Evolutionary conservation across 1,284 basidiomycete species (phyloP).

Genomic region (Porogramme epimiltina): DNA sequence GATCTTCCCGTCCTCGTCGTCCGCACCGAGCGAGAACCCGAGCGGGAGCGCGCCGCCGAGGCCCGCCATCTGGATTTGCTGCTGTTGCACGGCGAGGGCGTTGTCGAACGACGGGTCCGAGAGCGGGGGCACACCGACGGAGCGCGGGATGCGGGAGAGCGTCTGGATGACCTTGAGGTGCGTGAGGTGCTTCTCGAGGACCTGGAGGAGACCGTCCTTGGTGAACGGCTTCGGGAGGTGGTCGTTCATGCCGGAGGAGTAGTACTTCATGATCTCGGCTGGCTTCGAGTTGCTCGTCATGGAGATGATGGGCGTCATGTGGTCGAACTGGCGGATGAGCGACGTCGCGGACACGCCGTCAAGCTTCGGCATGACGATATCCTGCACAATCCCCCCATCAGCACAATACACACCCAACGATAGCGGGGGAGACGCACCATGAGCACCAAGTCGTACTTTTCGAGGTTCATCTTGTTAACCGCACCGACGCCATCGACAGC

Average conservation of each 20-base stretch:
- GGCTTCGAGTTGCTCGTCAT: conserved; percentile 96
- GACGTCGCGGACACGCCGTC: conserved; percentile 91
- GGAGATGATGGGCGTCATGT: conserved; percentile 93
- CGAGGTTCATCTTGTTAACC: conserved; percentile 94
- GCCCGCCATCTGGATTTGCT: not conserved
- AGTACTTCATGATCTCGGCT: conserved; percentile 90
- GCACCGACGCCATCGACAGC: conserved; percentile 94
- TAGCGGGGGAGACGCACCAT: conserved; percentile 67
- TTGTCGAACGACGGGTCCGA: conserved; percentile 64
- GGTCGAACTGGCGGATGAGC: conserved; percentile 92
- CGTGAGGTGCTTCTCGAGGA: conserved; percentile 96
- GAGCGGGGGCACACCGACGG: conserved; percentile 72
- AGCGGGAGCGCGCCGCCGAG: conserved; percentile 10
- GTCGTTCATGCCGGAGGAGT: conserved; percentile 94
- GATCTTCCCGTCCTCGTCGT: conserved; percentile 56
- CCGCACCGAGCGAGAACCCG: conserved; percentile 35
- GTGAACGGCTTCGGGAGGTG: conserved; percentile 97
- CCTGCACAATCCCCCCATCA: conserved; percentile 44
- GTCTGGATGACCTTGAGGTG: conserved; percentile 91
- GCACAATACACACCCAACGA: not conserved
- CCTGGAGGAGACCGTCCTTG: conserved; percentile 85
- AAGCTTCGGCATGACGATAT: conserved; percentile 93
- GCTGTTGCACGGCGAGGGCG: conserved; percentile 39
- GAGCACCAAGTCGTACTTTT: conserved; percentile 92
- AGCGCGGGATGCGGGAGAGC: conserved; percentile 71